Percentiles rank a stretch among this genome's conserved stretches.
phyloP scores from a whole-genome alignment of 371 early-diverging fungal genomes.

The Blyttiomyces sp. region DNA sequence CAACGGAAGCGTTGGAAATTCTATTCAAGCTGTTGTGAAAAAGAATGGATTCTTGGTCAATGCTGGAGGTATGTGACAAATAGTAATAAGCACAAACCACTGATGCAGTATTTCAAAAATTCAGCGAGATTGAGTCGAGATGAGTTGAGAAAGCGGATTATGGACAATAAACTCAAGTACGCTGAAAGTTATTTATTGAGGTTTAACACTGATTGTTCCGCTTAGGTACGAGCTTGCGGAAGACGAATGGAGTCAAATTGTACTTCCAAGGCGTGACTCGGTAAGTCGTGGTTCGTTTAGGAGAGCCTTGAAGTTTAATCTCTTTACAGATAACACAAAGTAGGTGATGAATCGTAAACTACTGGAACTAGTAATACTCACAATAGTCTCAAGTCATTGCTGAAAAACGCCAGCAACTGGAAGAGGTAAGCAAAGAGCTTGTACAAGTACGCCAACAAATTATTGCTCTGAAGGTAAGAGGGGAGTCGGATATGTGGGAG shows the following conservation, averaged over 20 bases:
- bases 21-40: neutral
- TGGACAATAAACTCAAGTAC: slow-evolving; percentile 70
- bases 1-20: neutral
- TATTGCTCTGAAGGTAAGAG: neutral
- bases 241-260: slow-evolving; percentile 64
- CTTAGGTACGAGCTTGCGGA: slow-evolving; percentile 64
- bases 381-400: neutral
- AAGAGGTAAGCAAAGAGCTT: neutral
- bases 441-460: slow-evolving; percentile 6
- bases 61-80: slow-evolving; percentile 7
- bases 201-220: neutral
- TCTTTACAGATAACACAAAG: too few species aligned
- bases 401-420: slow-evolving; percentile 1
- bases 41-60: slow-evolving; percentile 38
- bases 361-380: too few species aligned
- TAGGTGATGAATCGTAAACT: too few species aligned
- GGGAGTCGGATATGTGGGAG: too few species aligned
- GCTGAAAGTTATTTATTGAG: neutral
- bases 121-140: slow-evolving; percentile 68
- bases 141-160: slow-evolving; percentile 62
- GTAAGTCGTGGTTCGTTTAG: too few species aligned
- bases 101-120: neutral
- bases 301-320: too few species aligned
- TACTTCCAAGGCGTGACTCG: slow-evolving; percentile 45
- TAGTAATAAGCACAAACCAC: neutral